phyloP scores from a whole-genome alignment of 192 early-diverging fungal species.

The Rhizoclosmatium globosum region DNA sequence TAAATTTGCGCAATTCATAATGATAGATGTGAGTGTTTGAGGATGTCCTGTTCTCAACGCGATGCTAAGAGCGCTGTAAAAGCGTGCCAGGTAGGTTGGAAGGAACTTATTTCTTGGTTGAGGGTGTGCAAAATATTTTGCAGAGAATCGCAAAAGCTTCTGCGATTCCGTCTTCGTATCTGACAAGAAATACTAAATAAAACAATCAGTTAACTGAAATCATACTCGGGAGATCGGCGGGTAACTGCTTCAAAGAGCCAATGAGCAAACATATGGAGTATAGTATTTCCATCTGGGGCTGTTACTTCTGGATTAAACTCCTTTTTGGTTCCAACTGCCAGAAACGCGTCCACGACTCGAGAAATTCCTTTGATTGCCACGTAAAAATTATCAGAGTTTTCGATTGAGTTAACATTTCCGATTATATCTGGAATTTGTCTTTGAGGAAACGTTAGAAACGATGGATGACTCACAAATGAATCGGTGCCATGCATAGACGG shows the following conservation, averaged over 20 bases:
- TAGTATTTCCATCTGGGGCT: slow-evolving; percentile 70
- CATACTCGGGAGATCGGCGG: slow-evolving; percentile 43
- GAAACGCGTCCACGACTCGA: slow-evolving; percentile 51
- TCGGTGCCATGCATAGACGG: slow-evolving; percentile 78
- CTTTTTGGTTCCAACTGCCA: slow-evolving; percentile 40
- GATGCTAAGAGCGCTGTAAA: slow-evolving; percentile 63
- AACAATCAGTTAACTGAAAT: slow-evolving; percentile 26
- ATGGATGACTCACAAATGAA: slow-evolving; percentile 54
- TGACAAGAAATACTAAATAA: slow-evolving; percentile 35
- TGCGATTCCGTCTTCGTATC: slow-evolving; percentile 67
- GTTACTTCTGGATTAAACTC: slow-evolving; percentile 15
- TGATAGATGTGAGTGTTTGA: slow-evolving; percentile 69
- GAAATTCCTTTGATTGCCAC: slow-evolving; percentile 54
- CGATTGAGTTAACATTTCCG: slow-evolving; percentile 53
- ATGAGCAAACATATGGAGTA: slow-evolving; percentile 83
- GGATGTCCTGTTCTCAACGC: slow-evolving; percentile 68
- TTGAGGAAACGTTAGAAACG: neutral
- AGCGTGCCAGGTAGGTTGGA: slow-evolving; percentile 73
- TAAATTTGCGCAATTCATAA: slow-evolving; percentile 68
- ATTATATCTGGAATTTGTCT: slow-evolving; percentile 50
- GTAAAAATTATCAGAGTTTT: slow-evolving; percentile 50
- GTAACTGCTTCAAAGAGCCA: slow-evolving; percentile 79
- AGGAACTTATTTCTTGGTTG: slow-evolving; percentile 63
- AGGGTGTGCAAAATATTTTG: slow-evolving; percentile 76
- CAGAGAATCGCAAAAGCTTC: slow-evolving; percentile 78